phyloP scores from a whole-genome alignment of 805 yeast genomes.

The Wickerhamomyces subpelliculosus region DNA sequence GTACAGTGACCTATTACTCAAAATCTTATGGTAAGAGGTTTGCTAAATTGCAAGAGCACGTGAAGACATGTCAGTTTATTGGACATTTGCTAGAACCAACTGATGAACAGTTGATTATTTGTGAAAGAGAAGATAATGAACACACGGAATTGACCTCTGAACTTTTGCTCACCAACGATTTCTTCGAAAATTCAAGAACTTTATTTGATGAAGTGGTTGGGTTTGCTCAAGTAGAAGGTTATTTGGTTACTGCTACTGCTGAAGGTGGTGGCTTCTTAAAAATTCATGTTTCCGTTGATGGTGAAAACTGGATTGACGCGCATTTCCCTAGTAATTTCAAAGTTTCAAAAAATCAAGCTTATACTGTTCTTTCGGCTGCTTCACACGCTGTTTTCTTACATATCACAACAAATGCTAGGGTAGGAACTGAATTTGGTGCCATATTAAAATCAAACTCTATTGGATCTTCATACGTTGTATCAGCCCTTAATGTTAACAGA shows the following conservation, averaged over 20 bases:
- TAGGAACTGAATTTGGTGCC: conserved; percentile 62
- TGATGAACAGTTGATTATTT: conserved; percentile 51
- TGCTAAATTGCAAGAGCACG: conserved; percentile 43
- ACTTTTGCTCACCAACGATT: conserved; percentile 23
- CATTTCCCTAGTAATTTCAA: conserved; percentile 63
- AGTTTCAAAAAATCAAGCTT: conserved; percentile 58
- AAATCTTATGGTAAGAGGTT: conserved; percentile 63
- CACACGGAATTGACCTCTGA: conserved; percentile 24
- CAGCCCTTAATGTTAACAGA: conserved; percentile 69
- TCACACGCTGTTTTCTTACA: conserved; percentile 75
- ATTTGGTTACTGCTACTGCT: conserved; percentile 62
- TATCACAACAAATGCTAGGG: conserved; percentile 55
- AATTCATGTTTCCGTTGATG: conserved; percentile 77
- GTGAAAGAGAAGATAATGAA: conserved; percentile 41
- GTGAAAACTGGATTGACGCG: conserved; percentile 68
- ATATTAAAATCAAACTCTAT: conserved; percentile 83
- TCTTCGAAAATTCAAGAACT: conserved; percentile 22
- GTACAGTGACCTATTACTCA: conserved; percentile 52
- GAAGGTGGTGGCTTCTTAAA: conserved; percentile 44
- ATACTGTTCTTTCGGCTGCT: conserved; percentile 71
- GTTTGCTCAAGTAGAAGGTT: conserved; percentile 64
- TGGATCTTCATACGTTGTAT: conserved; percentile 77
- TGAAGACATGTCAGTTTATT: conserved; percentile 60
- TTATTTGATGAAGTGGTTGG: conserved; percentile 61
- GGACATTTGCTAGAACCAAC: conserved; percentile 41